Percentiles rank a stretch among this genome's conserved stretches.
These are phyloP conservation scores for Mycena capillaripes DNA, from an alignment of 768 basidiomycete species.

Conservation along the genomic window DNA sequence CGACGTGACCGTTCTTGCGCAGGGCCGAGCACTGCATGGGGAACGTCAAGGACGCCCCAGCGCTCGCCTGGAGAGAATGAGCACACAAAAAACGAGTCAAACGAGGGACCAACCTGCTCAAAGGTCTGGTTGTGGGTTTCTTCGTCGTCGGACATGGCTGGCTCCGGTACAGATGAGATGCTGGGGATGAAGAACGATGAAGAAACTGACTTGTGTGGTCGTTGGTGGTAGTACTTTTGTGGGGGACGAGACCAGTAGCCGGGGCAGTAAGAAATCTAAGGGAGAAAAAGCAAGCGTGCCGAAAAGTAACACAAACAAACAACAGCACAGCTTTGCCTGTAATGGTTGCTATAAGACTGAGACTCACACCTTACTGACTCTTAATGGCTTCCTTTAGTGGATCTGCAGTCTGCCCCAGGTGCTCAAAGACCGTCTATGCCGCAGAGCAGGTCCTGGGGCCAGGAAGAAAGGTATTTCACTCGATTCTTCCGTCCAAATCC, in stretches of 20 bases:
- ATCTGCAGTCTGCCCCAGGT: slow-evolving; percentile 80
- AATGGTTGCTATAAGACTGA: slow-evolving; percentile 1
- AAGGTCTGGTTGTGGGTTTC: slow-evolving; percentile 89
- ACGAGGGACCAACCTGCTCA: slow-evolving; percentile 70
- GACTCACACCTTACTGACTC: slow-evolving; percentile 4
- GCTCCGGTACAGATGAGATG: slow-evolving; percentile 19
- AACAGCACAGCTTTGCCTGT: background rate
- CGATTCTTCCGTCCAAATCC: slow-evolving; percentile 2
- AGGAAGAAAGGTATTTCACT: slow-evolving; percentile 79
- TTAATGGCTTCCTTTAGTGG: slow-evolving; percentile 82
- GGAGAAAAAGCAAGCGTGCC: slow-evolving; percentile 27
- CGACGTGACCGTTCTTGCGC: slow-evolving; percentile 92
- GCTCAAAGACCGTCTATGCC: slow-evolving; percentile 84
- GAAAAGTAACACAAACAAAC: background rate
- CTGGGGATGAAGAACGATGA: slow-evolving; percentile 38
- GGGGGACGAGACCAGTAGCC: background rate
- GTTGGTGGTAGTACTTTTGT: slow-evolving; percentile 43
- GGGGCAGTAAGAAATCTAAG: slow-evolving; percentile 34
- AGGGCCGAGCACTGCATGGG: slow-evolving; percentile 98
- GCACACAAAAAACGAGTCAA: slow-evolving; percentile 30
- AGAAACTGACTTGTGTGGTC: slow-evolving; percentile 28
- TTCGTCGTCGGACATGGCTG: slow-evolving; percentile 91
- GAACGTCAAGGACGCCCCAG: slow-evolving; percentile 84
- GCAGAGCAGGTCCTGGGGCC: slow-evolving; percentile 95
- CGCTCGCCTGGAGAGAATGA: slow-evolving; percentile 62